Base-by-base conservation (phyloP, 2,329 filamentous ascomycete species). In the Penicillium olsonii region DNA sequence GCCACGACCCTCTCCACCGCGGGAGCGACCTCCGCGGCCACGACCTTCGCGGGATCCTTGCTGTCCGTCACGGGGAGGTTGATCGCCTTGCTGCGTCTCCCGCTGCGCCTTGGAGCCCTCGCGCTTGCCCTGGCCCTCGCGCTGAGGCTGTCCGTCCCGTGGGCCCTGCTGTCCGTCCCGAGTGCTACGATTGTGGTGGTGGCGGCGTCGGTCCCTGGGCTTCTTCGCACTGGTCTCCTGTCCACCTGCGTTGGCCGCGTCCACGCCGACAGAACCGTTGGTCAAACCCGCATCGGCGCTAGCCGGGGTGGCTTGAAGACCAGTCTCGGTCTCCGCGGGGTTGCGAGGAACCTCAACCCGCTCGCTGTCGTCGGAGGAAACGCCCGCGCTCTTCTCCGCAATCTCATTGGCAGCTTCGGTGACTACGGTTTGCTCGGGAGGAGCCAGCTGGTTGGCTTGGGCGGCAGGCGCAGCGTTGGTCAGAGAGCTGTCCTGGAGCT, bases 281-380 rank as follows among this genome's bases (percentile, higher is more conserved):
- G 76, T 73, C 43, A 81, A 65, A 33, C 82, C 83, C 24, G 79
- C 82, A 58, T 94, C 87, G 5, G 75, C 70, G 8, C 75, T 74
- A 6, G 82, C 84, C 39, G 84, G 81, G n/a, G 82, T 84, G 20
- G 83, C 82, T 39, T 78, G 73, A 35, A 83, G 68, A 31, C 83
- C 84, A 31, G 79, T 83, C 54, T 94, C 88, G 5, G 87, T 86
- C 77, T 95, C 90, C 43, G 83, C 75, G 39, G 85, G 81, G 64
- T 92, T 83, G 48, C 87, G 84, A 43, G 89, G 84, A 37, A 89
- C 78, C 68, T 90, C 84, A 52, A 95, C 87, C 83, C 89, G 94
- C 24, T 45, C 47, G 45, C 79, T 81, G 58, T 92, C 88, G 22
- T 78, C 75, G 35, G 67, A 68, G 19, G 78, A 75, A 47, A 78